A percentile compares a stretch with the other conserved stretches of the same genome.
These are phyloP conservation scores for Petunia secreta DNA, from an alignment of 257 asterid species.

Conservation along the genomic window DNA sequence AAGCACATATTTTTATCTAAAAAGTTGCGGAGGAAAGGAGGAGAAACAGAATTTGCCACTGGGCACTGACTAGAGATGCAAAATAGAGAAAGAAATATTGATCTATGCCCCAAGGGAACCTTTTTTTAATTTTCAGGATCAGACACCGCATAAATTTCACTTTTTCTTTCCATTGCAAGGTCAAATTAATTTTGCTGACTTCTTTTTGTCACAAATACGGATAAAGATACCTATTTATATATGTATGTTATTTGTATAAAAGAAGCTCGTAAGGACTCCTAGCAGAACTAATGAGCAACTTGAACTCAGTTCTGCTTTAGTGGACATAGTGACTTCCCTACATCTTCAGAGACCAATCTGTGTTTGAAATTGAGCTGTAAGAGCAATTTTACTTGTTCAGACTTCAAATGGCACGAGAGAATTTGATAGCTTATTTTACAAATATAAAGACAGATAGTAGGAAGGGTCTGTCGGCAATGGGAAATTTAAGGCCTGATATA, in stretches of 20 bases:
- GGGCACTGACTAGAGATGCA: background rate
- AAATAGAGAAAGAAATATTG: background rate
- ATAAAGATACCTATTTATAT: background rate
- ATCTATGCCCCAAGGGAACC: background rate
- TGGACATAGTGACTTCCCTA: background rate
- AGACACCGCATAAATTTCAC: constrained; percentile 2
- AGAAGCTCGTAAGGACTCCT: background rate
- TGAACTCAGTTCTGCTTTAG: constrained; percentile 22
- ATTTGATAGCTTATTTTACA: background rate
- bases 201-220: constrained; percentile 10
- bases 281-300: background rate
- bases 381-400: background rate
- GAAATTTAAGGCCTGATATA: background rate
- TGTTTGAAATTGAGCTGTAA: background rate
- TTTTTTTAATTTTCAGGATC: background rate
- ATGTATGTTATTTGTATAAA: background rate
- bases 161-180: constrained; percentile 15
- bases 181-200: constrained; percentile 16
- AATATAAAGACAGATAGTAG: background rate
- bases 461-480: constrained; percentile 6
- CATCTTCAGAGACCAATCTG: constrained; percentile 10
- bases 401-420: background rate
- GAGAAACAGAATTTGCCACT: background rate
- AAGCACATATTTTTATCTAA: constrained; percentile 8
- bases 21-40: constrained; percentile 10